These are phyloP conservation scores for Leccinum subtestaceum DNA, from an alignment of 768 basidiomycete genomes.

Conservation along the genomic window DNA sequence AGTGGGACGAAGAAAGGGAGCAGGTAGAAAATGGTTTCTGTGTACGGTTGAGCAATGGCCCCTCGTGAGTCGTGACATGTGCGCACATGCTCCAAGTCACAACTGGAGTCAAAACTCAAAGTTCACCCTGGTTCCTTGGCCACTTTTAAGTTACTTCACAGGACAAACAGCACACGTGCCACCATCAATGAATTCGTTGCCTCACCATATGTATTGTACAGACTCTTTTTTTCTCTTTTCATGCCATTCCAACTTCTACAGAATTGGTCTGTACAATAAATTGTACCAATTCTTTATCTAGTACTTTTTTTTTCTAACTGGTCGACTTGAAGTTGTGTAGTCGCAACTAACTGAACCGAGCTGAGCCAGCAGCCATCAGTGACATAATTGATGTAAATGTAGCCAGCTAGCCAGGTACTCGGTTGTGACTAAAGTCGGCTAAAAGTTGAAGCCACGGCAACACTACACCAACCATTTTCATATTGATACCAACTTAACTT, in stretches of 20 bases:
- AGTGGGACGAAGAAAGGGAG: conserved; percentile 16
- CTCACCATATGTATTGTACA: conserved; percentile 52
- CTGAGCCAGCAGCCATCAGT: too few species aligned
- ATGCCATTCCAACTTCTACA: conserved; percentile 31
- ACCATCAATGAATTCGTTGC: conserved; percentile 35
- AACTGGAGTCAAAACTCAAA: conserved; percentile 19
- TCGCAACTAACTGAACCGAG: too few species aligned
- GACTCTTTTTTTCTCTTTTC: conserved; percentile 72
- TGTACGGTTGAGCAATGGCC: conserved; percentile 9
- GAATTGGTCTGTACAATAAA: background rate
- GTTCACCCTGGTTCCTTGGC: conserved; percentile 12
- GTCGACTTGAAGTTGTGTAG: too few species aligned
- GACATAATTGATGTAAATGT: too few species aligned
- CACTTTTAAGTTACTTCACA: conserved; percentile 14
- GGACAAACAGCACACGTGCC: conserved; percentile 18
- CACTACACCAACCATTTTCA: too few species aligned
- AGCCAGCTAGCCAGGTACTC: too few species aligned
- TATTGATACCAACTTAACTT: too few species aligned
- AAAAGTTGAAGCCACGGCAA: too few species aligned
- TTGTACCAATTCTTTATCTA: too few species aligned
- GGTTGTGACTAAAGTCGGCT: too few species aligned
- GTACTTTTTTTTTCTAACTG: too few species aligned
- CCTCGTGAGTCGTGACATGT: background rate
- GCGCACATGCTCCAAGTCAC: conserved; percentile 4
- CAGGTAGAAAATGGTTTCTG: conserved; percentile 21